Base-by-base conservation (phyloP, 768 basidiomycete species). In the Leucocoprinus leucothites region DNA sequence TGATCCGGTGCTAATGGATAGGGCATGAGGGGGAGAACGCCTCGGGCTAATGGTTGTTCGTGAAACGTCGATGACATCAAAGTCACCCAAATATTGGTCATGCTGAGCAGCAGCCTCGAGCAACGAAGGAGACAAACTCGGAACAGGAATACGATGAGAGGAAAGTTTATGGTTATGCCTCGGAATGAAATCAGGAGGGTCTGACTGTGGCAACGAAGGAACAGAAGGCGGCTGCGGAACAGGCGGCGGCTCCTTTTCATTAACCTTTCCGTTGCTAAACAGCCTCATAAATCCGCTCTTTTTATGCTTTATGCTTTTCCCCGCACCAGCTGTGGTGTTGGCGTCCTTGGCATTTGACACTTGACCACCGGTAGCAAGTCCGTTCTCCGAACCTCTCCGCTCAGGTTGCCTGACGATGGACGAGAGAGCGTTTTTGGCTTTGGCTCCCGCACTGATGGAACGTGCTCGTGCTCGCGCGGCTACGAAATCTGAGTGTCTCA, bases 211-310 rank as follows among this genome's bases (percentile, higher is more conserved):
- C 24, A 45, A 22, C 9, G 19, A 62, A 53, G 60, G 36, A 38
- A 51, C 44, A 51, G 59, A 40, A 47, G 31, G 49, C 58, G 19
- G 25, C 51, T 44, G 77, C 13, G 86, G 85, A 8, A 89, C 76
- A 16, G 88, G 84, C 5, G 84, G 84, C 1, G 79, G 79, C 55
- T 64, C 69, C 19, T 81, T 76, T 40, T 80, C 79, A 63, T 69
- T 74, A n/a, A 13, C 38, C 41, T 83, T 69, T 16, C 77, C 76
- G 62, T 85, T 82, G 6, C 54, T 41, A 65, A 92, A 91, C 9
- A 93, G 70, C 48, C 86, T 76, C 85, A 92, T 81, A 64, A 93
- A 89, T 7, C 79, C 90, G 59, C 89, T 91, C 67, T 87, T 91
- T 74, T 87, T 91, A 57, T 86, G 86, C 61, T 81, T 89, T 48